Percentiles rank a stretch among this genome's conserved stretches.
Conservation (phyloP, 257 asterid species). For the Catharanthus roseus region DNA sequence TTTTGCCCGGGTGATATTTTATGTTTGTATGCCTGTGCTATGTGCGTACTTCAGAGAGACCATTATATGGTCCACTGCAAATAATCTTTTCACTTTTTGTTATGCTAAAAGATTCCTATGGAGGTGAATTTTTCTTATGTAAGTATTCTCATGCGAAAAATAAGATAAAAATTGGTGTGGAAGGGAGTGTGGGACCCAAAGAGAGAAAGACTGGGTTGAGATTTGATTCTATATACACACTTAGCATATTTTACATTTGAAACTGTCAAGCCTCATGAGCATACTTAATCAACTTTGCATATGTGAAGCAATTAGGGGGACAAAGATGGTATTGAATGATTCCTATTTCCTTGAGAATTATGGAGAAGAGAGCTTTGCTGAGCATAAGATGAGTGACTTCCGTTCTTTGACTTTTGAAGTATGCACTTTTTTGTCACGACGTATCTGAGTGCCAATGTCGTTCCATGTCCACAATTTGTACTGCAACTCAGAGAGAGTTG, state of each 20-base stretch:
- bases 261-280: neutral
- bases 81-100: neutral
- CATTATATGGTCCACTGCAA: neutral
- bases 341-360: neutral
- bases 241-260: neutral
- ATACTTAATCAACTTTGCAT: neutral
- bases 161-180: too few species aligned
- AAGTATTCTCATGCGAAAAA: neutral
- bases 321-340: neutral
- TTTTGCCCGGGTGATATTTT: neutral
- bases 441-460: neutral
- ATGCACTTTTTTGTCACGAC: neutral
- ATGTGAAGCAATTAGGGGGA: neutral
- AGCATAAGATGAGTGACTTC: neutral
- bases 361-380: neutral
- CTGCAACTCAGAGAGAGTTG: neutral
- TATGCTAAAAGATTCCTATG: neutral
- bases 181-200: too few species aligned
- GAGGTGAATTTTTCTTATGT: neutral
- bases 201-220: too few species aligned
- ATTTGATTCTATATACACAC: neutral
- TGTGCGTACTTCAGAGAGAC: too few species aligned
- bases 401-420: neutral
- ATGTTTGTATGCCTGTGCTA: too few species aligned
- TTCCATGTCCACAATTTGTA: neutral